Conservation (phyloP, 1,284 basidiomycete species). For the Amylostereum chailletii region DNA sequence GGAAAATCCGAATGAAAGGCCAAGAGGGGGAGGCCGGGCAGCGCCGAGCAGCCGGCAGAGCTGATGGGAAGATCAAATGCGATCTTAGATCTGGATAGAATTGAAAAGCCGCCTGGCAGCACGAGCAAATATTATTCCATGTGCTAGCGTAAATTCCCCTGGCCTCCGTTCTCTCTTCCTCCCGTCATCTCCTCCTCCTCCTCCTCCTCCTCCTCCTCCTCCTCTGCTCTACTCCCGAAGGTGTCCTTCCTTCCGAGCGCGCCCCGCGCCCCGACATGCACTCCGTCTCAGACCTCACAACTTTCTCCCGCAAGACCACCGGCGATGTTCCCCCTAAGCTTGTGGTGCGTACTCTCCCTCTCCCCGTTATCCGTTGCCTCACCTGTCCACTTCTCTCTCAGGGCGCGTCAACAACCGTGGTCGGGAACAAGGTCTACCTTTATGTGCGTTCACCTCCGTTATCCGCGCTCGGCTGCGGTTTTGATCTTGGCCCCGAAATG, state of each 20-base stretch:
- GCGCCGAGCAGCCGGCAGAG: too few species aligned
- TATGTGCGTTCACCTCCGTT: slow-evolving; percentile 49
- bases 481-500: neutral
- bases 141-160: too few species aligned
- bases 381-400: slow-evolving; percentile 19
- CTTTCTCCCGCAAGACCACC: slow-evolving; percentile 72
- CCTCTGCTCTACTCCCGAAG: neutral
- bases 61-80: too few species aligned
- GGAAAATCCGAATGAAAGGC: too few species aligned
- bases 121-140: too few species aligned
- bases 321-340: slow-evolving; percentile 86
- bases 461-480: slow-evolving; percentile 9
- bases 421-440: slow-evolving; percentile 78
- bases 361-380: slow-evolving; percentile 6
- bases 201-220: neutral
- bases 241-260: slow-evolving; percentile 1
- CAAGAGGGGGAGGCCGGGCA: too few species aligned
- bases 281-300: slow-evolving; percentile 82
- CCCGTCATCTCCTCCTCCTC: neutral
- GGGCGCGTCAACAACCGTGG: slow-evolving; percentile 80
- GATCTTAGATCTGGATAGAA: neutral
- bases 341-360: slow-evolving; percentile 47
- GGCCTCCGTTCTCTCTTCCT: too few species aligned
- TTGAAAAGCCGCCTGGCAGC: too few species aligned
- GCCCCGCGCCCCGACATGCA: slow-evolving; percentile 35